Base-by-base conservation (phyloP, 139 green algal species). In the Chloropicon primus region DNA sequence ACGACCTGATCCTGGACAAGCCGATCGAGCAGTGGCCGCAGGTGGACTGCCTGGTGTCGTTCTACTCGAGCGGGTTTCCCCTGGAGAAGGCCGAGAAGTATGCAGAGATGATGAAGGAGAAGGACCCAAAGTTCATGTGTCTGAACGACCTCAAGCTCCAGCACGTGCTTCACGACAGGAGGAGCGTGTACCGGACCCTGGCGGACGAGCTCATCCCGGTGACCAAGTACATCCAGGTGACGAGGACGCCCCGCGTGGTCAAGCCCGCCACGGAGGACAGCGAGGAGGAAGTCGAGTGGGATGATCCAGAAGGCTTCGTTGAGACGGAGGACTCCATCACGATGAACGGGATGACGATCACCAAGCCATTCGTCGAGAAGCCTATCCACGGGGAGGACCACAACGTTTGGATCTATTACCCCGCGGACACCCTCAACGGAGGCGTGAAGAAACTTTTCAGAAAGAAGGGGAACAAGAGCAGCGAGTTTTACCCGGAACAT, bases 291-390 rank as follows among this genome's bases (percentile, higher is more conserved):
- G 41, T 62, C 10, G 17, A 5, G 5, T 62, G 41, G 41, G 72
- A 41, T 5, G 72, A 75, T 75, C 72, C 25, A 28, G 26, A 75
- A 10, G 72, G 26, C 25, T 75, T 75, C 72, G 25, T 41, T 5
- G 72, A 75, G 72, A 28, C 24, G 26, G 72, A 75, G 26, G 72
- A 75, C 72, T 75, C 25, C 25, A 28, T 75, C 25, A 75, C 25
- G 72, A 28, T 75, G 72, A 22, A 88, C 27, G 92, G 92, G 17
- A 74, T 85, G 75, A 78, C 86, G 72, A 96, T 99, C 26, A 80
- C 89, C 74, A 99, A 99, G 87, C 96, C 96, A 0, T 98, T 99
- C 87, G 96, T 99, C 27, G 96, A 99, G 87, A 99, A 99, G 85
- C 96, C 96, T 1, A 87, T 86, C 10, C 85, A 89, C 62, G 94